These are phyloP conservation scores for Flaveria linearis DNA, from an alignment of 129 eudicot genomes.

Conservation along the genomic window DNA sequence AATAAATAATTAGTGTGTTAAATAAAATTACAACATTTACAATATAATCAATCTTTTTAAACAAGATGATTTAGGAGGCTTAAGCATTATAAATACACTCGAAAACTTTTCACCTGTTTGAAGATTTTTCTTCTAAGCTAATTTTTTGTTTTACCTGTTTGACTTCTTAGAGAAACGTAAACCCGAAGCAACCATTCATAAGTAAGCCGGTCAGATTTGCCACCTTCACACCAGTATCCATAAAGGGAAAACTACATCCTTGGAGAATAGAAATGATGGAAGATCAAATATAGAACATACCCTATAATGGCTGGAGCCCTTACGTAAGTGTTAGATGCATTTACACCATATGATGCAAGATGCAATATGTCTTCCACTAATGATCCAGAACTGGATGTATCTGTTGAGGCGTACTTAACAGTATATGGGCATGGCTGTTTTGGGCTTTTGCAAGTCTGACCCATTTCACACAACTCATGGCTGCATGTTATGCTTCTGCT, in stretches of 20 bases:
- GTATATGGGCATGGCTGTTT: constrained; percentile 77
- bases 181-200: neutral
- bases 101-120: neutral
- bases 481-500: constrained; percentile 79
- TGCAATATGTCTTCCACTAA: constrained; percentile 88
- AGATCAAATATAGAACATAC: constrained; percentile 40
- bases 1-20: constrained; percentile 1
- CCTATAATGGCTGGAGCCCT: constrained; percentile 77
- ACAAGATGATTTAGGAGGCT: neutral
- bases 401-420: constrained; percentile 51
- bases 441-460: constrained; percentile 61
- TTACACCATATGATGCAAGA: constrained; percentile 60
- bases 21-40: neutral
- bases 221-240: constrained; percentile 1
- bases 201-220: neutral
- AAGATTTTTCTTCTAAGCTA: neutral
- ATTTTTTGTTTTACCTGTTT: neutral
- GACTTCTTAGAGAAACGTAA: neutral
- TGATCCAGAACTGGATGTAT: constrained; percentile 93
- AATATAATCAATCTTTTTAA: neutral
- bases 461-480: constrained; percentile 67
- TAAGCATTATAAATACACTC: neutral
- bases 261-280: constrained; percentile 8
- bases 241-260: neutral
- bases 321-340: constrained; percentile 56